These are phyloP conservation scores for Oryza meyeriana DNA, from an alignment of 176 grass and related monocot species.

Conservation along the genomic window DNA sequence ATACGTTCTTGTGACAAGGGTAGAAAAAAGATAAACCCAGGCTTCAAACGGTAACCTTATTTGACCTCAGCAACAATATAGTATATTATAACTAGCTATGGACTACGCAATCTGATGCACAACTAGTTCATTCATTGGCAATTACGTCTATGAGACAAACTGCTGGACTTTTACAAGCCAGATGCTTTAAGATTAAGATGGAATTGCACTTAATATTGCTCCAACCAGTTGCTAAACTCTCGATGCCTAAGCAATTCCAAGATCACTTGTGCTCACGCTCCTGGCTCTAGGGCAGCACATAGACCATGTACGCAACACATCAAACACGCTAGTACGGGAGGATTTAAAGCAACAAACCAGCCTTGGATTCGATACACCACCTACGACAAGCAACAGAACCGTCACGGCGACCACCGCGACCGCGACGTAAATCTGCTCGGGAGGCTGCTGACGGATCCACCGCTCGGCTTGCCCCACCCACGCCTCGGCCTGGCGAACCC, in stretches of 20 bases:
- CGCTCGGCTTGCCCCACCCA: slow-evolving; percentile 51
- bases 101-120: not conserved
- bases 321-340: not conserved
- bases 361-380: slow-evolving; percentile 1
- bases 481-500: slow-evolving; percentile 37
- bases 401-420: slow-evolving; percentile 54
- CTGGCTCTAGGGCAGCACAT: not conserved
- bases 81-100: not conserved
- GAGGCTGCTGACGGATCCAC: slow-evolving; percentile 74
- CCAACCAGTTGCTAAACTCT: not conserved
- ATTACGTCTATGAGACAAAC: not conserved
- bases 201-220: not conserved
- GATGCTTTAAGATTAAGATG: not conserved
- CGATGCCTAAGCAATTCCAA: not conserved
- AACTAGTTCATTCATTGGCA: not conserved
- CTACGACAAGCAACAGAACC: slow-evolving; percentile 50
- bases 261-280: not conserved
- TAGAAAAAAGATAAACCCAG: not conserved
- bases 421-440: slow-evolving; percentile 80
- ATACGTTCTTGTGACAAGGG: not conserved
- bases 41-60: not conserved
- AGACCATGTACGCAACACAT: not conserved
- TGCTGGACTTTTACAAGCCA: not conserved
- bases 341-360: not conserved
- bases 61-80: not conserved